A percentile compares a stretch with the other conserved stretches of the same genome.
These are phyloP conservation scores for Vitis hybrid DNA, from an alignment of 177 flowering plant genomes.

Conservation along the genomic window DNA sequence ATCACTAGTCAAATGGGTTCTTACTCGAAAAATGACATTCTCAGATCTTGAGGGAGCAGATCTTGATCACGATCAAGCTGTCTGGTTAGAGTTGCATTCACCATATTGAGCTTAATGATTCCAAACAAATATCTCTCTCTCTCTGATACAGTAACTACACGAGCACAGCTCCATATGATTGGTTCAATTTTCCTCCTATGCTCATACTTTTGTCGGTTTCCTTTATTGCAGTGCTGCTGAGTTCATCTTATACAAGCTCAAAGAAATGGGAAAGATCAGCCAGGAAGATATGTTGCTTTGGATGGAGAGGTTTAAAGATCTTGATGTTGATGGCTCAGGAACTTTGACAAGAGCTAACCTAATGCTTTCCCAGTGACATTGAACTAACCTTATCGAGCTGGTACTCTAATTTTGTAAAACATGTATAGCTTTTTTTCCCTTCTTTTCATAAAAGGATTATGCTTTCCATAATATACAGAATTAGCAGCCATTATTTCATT, in stretches of 20 bases:
- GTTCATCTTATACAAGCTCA: slow-evolving; percentile 44
- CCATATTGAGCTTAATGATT: neutral
- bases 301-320: slow-evolving; percentile 37
- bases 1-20: slow-evolving; percentile 38
- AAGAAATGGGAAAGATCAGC: slow-evolving; percentile 56
- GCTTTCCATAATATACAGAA: neutral
- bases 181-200: neutral
- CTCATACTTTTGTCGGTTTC: neutral
- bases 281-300: slow-evolving; percentile 33
- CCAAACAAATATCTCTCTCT: neutral
- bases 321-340: slow-evolving; percentile 50
- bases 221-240: slow-evolving; percentile 44
- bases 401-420: neutral
- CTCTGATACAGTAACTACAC: neutral
- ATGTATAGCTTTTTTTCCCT: neutral
- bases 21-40: slow-evolving; percentile 25
- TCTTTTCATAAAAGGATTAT: neutral
- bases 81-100: slow-evolving; percentile 24
- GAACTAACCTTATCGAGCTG: neutral
- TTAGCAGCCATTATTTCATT: neutral
- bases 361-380: neutral
- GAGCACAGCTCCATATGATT: too few relatives aligned
- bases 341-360: slow-evolving; percentile 42
- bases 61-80: slow-evolving; percentile 40
- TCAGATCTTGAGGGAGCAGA: slow-evolving; percentile 48